These are phyloP conservation scores for Saccharum officinarum DNA, from an alignment of 176 grass and related monocot genomes.

Conservation along the genomic window DNA sequence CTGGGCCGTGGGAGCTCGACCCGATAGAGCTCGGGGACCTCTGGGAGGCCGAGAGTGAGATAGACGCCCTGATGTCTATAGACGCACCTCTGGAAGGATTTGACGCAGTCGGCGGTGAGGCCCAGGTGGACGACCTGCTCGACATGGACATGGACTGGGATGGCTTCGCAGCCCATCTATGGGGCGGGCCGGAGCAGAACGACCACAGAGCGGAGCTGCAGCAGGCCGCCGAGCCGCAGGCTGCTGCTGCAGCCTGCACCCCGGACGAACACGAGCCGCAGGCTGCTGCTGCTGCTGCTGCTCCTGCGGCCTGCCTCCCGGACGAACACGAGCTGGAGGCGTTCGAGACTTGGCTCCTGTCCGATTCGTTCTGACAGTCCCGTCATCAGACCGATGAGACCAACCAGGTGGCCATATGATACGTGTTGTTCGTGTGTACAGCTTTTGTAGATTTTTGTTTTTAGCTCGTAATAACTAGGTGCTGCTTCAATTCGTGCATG, in stretches of 20 bases:
- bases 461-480: too few relatives aligned
- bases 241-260: too few relatives aligned
- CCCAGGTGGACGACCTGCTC: conserved; percentile 40
- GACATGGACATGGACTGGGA: conserved; percentile 71
- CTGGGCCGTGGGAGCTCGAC: conserved; percentile 33
- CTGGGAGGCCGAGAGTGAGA: conserved; percentile 40
- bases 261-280: neutral
- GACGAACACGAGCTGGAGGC: conserved; percentile 51
- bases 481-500: neutral
- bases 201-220: neutral
- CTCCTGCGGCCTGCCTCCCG: too few relatives aligned
- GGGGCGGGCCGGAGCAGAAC: conserved; percentile 26
- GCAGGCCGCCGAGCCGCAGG: neutral
- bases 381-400: too few relatives aligned
- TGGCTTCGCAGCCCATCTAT: conserved; percentile 52
- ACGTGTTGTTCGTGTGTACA: too few relatives aligned
- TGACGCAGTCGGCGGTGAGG: neutral
- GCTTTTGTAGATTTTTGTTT: too few relatives aligned
- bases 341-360: conserved; percentile 66
- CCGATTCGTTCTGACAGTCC: conserved; percentile 25
- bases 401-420: too few relatives aligned
- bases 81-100: neutral
- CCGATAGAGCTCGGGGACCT: neutral
- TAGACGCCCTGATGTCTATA: conserved; percentile 31
- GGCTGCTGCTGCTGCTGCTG: neutral